Base-by-base conservation (phyloP, 2,329 filamentous ascomycete species). In the Albophoma yamanashiensis region DNA sequence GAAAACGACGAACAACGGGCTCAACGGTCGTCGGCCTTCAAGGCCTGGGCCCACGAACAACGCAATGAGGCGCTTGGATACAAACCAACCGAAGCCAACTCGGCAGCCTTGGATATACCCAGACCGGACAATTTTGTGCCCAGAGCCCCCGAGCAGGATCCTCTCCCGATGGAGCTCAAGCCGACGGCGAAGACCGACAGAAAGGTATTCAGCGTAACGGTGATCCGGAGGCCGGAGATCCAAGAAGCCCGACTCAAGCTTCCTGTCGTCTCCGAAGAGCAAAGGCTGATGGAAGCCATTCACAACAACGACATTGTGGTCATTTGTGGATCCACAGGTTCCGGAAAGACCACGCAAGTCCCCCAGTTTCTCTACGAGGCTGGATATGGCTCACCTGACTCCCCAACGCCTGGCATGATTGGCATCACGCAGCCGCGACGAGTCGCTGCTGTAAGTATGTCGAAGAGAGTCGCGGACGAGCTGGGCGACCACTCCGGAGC, bases 211-310 rank as follows among this genome's bases (percentile, higher is more conserved):
- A 88, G 86, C 62, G 87, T 97, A 1, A 73, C 83, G 1, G 86
- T 97, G 2, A 76, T 83, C 45, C 84, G 94, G 60, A 77, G 83
- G 0, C 76, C 86, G 6, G 87, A 89, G 22, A 89, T 97, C 27
- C 91, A 97, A 70, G 83, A 87, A 56, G 84, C 87, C 14, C 86
- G 94, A 15, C 73, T 95, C 55, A 85, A 89, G 60, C 80, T 99
- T 20, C 94, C 94, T 0, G 90, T 99, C 1, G 91, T 97, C 1
- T 90, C 90, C 1, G 92, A 97, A 72, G 94, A 99, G 73, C 94
- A 99, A 70, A 92, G 89, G 68, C 92, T 99, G 38, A 97, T 99
- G 92, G 94, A 99, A 74, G 92, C 92, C 1, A 91, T 99, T 56
- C 89, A 97, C 73, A 93, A 93, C 70, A 89, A 97, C 71, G 84